Base-by-base conservation (phyloP, 768 basidiomycete species). In the Krasilnikovozyma curviuscula region DNA sequence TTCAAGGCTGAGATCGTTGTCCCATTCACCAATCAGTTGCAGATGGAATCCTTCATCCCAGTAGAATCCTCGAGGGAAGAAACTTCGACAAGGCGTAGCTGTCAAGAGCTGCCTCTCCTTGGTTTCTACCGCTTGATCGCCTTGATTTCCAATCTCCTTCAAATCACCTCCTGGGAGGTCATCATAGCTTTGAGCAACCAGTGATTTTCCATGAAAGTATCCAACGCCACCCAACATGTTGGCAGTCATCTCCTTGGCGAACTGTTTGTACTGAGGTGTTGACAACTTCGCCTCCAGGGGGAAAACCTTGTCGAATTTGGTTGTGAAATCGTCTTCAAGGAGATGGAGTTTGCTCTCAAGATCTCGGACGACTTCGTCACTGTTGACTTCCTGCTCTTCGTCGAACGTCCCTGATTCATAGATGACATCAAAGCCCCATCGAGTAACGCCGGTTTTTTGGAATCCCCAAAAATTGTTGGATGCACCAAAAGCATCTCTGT, bases 21-120 rank as follows among this genome's bases (percentile, higher is more conserved):
- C 91, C 81, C 82, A 89, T 58, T 78, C 76, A 16, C 85, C 85
- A 38, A 97, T 83, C 55, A 89, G 79, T 29, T 86, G 65, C 27
- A 95, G 66, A 65, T 97, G 89, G 70, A 97, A 97, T 1, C 89
- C 89, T 65, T 97, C 89, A 63, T 97, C 89, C 89, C 89, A 97
- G 64, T 97, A 97, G 66, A 97, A 97, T 16, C 89, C 89, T 62
- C 89, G 71, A 0, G 89, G 89, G 70, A 97, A 97, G 70, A 97
- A 97, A 56, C 85, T 86, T 30, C 91, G 73, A 60, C 86, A 91
- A 4, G 89, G 89, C 0, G 91, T 97, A 1, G 84, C 88, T 7
- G 89, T 91, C 54, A 93, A 65, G 18, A 97, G 66, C 18, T 76
- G 74, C 50, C 70, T 76, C 23, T 52, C 45, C n/a, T 52, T 41